Evolutionary conservation across 148 eudicot genomes (phyloP).

Genomic region (Mesembryanthemum crystallinum): DNA sequence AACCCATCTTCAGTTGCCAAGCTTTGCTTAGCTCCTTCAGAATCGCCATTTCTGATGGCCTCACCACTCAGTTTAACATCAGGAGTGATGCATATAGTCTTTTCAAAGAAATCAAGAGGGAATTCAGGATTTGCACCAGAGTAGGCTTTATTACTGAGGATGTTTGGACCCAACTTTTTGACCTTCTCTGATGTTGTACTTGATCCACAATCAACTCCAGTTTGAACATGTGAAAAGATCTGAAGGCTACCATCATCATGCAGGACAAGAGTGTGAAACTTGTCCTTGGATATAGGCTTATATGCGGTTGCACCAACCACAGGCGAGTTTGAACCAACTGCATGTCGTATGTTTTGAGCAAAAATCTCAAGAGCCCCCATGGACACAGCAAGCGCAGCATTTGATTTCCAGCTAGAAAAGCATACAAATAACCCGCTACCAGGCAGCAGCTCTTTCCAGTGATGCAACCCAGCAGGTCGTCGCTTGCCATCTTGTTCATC

Average conservation of each 20-base stretch:
- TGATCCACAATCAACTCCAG: conserved; percentile 63
- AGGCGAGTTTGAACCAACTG: conserved; percentile 84
- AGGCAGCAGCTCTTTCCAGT: conserved; percentile 78
- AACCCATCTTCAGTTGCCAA: conserved; percentile 96
- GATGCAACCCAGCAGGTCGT: conserved; percentile 85
- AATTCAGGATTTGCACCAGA: conserved; percentile 87
- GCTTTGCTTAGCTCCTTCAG: conserved; percentile 93
- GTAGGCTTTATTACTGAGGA: conserved; percentile 81
- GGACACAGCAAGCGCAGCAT: conserved; percentile 74
- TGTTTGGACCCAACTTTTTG: conserved; percentile 77
- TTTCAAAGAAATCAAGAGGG: conserved; percentile 97
- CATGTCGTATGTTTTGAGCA: conserved; percentile 80
- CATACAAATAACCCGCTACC: conserved; percentile 88
- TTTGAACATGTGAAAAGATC: conserved; percentile 75
- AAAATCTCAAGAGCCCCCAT: conserved; percentile 67
- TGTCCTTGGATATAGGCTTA: conserved; percentile 91
- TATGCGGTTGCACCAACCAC: conserved; percentile 92
- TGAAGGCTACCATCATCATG: conserved; percentile 99
- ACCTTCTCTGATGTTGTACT: conserved; percentile 67
- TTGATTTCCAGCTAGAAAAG: conserved; percentile 75
- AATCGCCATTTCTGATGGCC: conserved; percentile 87
- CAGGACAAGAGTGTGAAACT: conserved; percentile 82
- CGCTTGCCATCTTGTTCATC: conserved; percentile 77
- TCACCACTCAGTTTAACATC: conserved; percentile 93
- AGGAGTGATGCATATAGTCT: conserved; percentile 78